phyloP scores from a whole-genome alignment of 129 eudicot genomes.

The Arctium minus region DNA sequence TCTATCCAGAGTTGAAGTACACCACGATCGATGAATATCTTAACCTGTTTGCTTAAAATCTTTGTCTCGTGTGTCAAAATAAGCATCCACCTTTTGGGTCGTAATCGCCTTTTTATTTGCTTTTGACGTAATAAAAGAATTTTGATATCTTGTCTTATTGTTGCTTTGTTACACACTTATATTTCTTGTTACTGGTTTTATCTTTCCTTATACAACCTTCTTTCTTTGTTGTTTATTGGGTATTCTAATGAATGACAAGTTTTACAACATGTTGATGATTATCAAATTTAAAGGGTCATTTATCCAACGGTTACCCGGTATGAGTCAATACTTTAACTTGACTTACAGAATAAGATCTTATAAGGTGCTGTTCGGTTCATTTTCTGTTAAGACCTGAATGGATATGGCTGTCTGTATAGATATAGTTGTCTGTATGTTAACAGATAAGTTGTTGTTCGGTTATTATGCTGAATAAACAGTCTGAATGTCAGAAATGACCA shows the following conservation, averaged over 20 bases:
- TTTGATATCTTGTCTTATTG: not conserved
- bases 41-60: conserved; percentile 33
- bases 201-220: not conserved
- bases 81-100: not conserved
- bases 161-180: not conserved
- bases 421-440: no score
- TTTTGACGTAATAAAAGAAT: not conserved
- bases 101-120: not conserved
- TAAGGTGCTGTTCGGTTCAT: no score
- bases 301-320: no score
- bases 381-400: no score
- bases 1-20: conserved; percentile 69
- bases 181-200: not conserved
- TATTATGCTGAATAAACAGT: no score
- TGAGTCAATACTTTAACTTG: no score
- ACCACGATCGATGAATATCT: conserved; percentile 63
- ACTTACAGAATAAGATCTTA: no score
- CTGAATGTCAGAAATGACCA: no score
- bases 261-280: conserved; percentile 70
- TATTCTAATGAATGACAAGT: not conserved
- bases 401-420: no score
- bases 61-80: not conserved
- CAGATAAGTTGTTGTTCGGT: no score
- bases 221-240: not conserved
- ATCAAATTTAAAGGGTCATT: conserved; percentile 47